These are phyloP conservation scores for Aspergillus pseudoterreus DNA, from an alignment of 2,329 filamentous ascomycete species.

Conservation along the genomic window DNA sequence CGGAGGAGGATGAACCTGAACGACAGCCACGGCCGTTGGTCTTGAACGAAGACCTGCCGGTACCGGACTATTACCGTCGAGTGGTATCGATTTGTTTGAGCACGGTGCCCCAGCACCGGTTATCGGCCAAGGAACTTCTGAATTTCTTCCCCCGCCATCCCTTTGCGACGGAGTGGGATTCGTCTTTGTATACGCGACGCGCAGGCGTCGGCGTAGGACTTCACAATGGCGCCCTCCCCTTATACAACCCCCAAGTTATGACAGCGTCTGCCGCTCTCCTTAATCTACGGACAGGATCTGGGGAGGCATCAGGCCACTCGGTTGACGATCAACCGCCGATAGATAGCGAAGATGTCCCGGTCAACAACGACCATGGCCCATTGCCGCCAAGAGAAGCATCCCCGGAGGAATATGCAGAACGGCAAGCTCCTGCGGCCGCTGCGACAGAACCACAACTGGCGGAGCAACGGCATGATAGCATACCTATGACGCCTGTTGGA, in stretches of 20 bases:
- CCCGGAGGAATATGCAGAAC: not conserved
- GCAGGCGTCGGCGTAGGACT: constrained; percentile 17
- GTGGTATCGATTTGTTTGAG: constrained; percentile 75
- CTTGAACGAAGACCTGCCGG: constrained; percentile 50
- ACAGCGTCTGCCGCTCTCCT: constrained; percentile 10
- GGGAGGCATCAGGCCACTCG: constrained; percentile 3
- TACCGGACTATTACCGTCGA: constrained; percentile 75
- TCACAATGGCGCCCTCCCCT: constrained; percentile 15
- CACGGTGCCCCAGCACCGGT: constrained; percentile 66
- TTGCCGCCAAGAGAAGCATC: not conserved
- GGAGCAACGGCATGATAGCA: not conserved
- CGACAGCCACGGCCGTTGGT: constrained; percentile 66
- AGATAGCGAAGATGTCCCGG: not conserved
- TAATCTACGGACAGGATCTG: constrained; percentile 10
- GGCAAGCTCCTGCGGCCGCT: not conserved
- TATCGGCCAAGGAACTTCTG: constrained; percentile 70
- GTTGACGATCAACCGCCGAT: constrained; percentile 1
- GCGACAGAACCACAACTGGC: not conserved
- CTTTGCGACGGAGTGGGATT: constrained; percentile 13
- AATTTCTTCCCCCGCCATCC: constrained; percentile 57
- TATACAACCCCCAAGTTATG: constrained; percentile 15
- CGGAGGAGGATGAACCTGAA: constrained; percentile 87
- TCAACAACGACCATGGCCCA: not conserved
- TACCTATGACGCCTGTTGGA: too few species aligned
- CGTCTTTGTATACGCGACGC: constrained; percentile 12